A percentile compares a stretch with the other conserved stretches of the same genome.
These are phyloP conservation scores for Pseudocercospora eumusae DNA, from an alignment of 2,329 filamentous ascomycete genomes.

Conservation along the genomic window DNA sequence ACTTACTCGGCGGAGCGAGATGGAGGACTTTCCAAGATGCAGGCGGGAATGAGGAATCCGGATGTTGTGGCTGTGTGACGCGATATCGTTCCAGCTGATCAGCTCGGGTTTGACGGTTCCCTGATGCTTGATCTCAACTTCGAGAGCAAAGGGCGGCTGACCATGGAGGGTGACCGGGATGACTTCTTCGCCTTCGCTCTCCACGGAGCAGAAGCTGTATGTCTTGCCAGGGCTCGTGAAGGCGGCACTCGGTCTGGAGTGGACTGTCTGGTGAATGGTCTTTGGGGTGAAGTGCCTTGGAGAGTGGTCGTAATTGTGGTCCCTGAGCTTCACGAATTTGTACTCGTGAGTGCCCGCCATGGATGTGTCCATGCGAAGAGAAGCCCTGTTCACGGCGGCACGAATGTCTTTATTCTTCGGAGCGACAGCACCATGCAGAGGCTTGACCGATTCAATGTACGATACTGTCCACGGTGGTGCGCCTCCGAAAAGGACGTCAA, in stretches of 20 bases:
- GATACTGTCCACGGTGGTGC: slow-evolving; percentile 78
- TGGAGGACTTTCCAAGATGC: slow-evolving; percentile 82
- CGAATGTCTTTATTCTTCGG: slow-evolving; percentile 70
- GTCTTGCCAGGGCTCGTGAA: slow-evolving; percentile 87
- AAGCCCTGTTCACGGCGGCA: slow-evolving; percentile 72
- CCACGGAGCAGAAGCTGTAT: slow-evolving; percentile 91
- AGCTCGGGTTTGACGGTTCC: slow-evolving; percentile 76
- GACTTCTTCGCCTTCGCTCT: slow-evolving; percentile 73
- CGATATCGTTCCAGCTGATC: slow-evolving; percentile 78
- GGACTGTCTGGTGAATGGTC: slow-evolving; percentile 76
- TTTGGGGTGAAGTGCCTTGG: slow-evolving; percentile 65
- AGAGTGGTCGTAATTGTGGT: slow-evolving; percentile 81
- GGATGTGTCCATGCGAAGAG: slow-evolving; percentile 81
- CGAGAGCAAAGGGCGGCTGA: slow-evolving; percentile 81
- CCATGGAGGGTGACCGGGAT: slow-evolving; percentile 87
- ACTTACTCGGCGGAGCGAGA: slow-evolving; percentile 85
- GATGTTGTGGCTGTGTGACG: slow-evolving; percentile 72
- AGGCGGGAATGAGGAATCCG: slow-evolving; percentile 82
- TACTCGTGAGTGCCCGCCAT: slow-evolving; percentile 85
- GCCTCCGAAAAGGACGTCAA: slow-evolving; percentile 77
- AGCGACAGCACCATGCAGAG: slow-evolving; percentile 64
- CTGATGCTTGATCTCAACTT: slow-evolving; percentile 91
- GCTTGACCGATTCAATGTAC: slow-evolving; percentile 76
- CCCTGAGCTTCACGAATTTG: slow-evolving; percentile 77
- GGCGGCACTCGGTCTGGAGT: slow-evolving; percentile 75